Conservation (phyloP, 495 filamentous ascomycete genomes). For the Stereocaulon alpinum region DNA sequence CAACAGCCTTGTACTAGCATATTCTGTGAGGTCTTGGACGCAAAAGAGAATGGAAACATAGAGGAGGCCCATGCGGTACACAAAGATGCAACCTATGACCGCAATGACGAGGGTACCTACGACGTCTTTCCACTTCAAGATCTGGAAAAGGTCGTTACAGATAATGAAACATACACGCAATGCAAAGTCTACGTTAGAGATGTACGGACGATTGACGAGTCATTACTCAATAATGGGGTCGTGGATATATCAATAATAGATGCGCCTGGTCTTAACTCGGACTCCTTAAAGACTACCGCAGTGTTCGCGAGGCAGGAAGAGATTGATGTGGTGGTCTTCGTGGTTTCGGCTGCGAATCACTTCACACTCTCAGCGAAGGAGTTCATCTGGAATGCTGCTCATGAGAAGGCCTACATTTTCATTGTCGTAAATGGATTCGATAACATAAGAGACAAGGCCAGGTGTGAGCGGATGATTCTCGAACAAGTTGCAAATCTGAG, state of each 20-base stretch:
- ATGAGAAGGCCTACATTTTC: conserved; percentile 97
- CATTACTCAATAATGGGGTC: conserved; percentile 90
- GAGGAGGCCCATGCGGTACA: conserved; percentile 96
- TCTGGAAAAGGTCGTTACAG: conserved; percentile 79
- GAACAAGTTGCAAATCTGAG: conserved; percentile 79
- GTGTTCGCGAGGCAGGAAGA: conserved; percentile 96
- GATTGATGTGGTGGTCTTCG: conserved; percentile 97
- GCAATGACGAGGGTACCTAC: conserved; percentile 88
- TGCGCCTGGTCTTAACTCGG: conserved; percentile 87
- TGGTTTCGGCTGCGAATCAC: conserved; percentile 94
- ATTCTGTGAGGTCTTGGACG: conserved; percentile 94
- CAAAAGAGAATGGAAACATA: conserved; percentile 74
- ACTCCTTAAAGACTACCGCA: conserved; percentile 92
- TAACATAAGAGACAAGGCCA: conserved; percentile 78
- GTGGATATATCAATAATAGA: conserved; percentile 98
- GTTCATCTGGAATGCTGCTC: conserved; percentile 89
- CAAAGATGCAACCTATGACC: conserved; percentile 65
- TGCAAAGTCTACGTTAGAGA: conserved; percentile 97
- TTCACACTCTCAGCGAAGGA: conserved; percentile 94
- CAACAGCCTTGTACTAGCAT: conserved; percentile 98
- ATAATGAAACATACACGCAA: conserved; percentile 77
- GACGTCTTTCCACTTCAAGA: conserved; percentile 67
- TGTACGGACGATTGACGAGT: conserved; percentile 81
- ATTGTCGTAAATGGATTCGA: conserved; percentile 98
- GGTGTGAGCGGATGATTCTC: conserved; percentile 81